phyloP scores from a whole-genome alignment of 2,329 filamentous ascomycete genomes.

The Colletotrichum filicis region DNA sequence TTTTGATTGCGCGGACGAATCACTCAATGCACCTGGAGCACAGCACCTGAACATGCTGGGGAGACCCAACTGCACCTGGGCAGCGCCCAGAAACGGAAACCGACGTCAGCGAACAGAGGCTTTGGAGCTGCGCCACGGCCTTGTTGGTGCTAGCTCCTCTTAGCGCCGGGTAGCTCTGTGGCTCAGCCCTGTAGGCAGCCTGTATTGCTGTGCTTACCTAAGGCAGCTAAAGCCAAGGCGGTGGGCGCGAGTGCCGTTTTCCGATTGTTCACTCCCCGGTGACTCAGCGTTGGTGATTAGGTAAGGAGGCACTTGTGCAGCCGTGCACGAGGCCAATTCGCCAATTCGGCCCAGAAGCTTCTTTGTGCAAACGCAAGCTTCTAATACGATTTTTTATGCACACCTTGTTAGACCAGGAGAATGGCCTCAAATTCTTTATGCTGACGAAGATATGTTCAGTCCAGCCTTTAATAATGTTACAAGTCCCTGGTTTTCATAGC shows the following conservation, averaged over 20 bases:
- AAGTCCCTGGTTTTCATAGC: neutral
- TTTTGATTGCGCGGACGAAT: slow-evolving; percentile 34
- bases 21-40: slow-evolving; percentile 8
- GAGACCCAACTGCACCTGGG: slow-evolving; percentile 16
- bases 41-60: neutral
- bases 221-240: neutral
- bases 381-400: neutral
- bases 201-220: neutral
- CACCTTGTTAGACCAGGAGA: neutral
- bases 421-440: neutral
- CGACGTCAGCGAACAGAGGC: slow-evolving; percentile 38
- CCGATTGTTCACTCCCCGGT: neutral
- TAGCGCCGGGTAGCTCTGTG: slow-evolving; percentile 10
- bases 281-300: no score
- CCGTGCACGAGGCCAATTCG: neutral
- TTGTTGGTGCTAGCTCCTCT: neutral
- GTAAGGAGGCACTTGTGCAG: no score
- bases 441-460: neutral
- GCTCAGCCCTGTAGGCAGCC: slow-evolving; percentile 22
- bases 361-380: neutral
- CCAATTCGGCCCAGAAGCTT: neutral
- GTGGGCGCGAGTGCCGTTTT: neutral
- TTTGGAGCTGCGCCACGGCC: slow-evolving; percentile 23
- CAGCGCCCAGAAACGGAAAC: slow-evolving; percentile 25
- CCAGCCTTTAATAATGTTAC: neutral